Evolutionary conservation across 208 protist genomes (phyloP).

Genomic region (Trypanosoma congolense): DNA sequence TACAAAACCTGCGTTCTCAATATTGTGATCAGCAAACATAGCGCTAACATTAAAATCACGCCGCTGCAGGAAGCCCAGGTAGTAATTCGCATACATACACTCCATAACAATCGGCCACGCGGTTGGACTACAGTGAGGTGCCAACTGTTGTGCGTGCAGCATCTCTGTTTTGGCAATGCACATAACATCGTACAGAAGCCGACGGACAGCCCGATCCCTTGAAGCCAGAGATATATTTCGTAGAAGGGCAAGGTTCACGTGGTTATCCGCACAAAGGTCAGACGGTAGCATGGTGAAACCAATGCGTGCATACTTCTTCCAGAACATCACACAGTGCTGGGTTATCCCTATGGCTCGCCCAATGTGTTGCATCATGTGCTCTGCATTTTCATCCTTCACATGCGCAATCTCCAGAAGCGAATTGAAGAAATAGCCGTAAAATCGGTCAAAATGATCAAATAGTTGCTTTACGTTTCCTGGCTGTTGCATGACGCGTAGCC

Average conservation of each 20-base stretch:
- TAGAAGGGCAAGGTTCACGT: slow-evolving; percentile 80
- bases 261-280: slow-evolving; percentile 83
- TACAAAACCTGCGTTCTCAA: slow-evolving; percentile 75
- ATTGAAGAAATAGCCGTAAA: slow-evolving; percentile 90
- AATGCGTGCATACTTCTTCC: slow-evolving; percentile 87
- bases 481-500: slow-evolving; percentile 76
- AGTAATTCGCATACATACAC: slow-evolving; percentile 84
- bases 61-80: slow-evolving; percentile 79
- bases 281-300: slow-evolving; percentile 87
- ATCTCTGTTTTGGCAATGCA: slow-evolving; percentile 82
- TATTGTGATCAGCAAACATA: slow-evolving; percentile 85
- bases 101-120: slow-evolving; percentile 86
- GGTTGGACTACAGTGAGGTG: slow-evolving; percentile 50
- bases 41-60: slow-evolving; percentile 84
- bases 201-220: slow-evolving; percentile 67
- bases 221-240: slow-evolving; percentile 80
- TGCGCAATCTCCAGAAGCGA: slow-evolving; percentile 73
- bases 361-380: slow-evolving; percentile 85
- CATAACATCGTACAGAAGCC: slow-evolving; percentile 81
- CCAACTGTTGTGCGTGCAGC: slow-evolving; percentile 69
- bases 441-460: slow-evolving; percentile 89
- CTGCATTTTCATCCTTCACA: slow-evolving; percentile 75
- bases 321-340: slow-evolving; percentile 88
- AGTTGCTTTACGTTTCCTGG: slow-evolving; percentile 85
- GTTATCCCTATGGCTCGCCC: slow-evolving; percentile 77